Conservation (phyloP, 768 basidiomycete genomes). For the Crepidotus variabilis region DNA sequence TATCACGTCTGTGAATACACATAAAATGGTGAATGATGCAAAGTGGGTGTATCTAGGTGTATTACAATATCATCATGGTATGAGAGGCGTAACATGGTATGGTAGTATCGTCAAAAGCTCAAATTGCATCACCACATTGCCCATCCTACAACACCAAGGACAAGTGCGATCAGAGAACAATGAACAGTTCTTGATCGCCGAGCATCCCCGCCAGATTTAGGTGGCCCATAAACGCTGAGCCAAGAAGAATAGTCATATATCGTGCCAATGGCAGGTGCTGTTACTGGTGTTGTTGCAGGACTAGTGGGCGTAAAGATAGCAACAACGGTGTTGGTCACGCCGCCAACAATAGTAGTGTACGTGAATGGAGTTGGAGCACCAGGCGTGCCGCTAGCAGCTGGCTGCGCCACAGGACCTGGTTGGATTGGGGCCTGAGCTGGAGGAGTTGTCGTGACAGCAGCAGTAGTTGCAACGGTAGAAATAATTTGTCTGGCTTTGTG, state of each 20-base stretch:
- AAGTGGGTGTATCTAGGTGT: no score
- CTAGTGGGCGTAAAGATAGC: slow-evolving; percentile 40
- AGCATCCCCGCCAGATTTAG: slow-evolving; percentile 7
- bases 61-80: not conserved
- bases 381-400: slow-evolving; percentile 33
- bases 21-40: not conserved
- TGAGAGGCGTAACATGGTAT: not conserved
- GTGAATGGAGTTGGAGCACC: slow-evolving; percentile 46
- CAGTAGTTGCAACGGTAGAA: slow-evolving; percentile 9
- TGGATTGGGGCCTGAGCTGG: slow-evolving; percentile 19
- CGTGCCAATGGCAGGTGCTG: slow-evolving; percentile 26
- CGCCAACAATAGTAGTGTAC: slow-evolving; percentile 45
- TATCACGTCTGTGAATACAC: not conserved
- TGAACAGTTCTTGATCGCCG: not conserved
- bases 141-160: not conserved
- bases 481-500: slow-evolving; percentile 20
- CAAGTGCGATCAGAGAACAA: not conserved
- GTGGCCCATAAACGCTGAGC: slow-evolving; percentile 25
- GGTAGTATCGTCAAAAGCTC: not conserved
- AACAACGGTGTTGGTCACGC: slow-evolving; percentile 27
- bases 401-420: slow-evolving; percentile 57
- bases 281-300: slow-evolving; percentile 23
- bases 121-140: not conserved
- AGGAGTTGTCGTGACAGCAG: slow-evolving; percentile 20
- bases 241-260: slow-evolving; percentile 30